Evolutionary conservation across 768 basidiomycete species (phyloP), one percentile per base, ranked within the genome.

Genomic region (Boletus reticuloceps): DNA sequence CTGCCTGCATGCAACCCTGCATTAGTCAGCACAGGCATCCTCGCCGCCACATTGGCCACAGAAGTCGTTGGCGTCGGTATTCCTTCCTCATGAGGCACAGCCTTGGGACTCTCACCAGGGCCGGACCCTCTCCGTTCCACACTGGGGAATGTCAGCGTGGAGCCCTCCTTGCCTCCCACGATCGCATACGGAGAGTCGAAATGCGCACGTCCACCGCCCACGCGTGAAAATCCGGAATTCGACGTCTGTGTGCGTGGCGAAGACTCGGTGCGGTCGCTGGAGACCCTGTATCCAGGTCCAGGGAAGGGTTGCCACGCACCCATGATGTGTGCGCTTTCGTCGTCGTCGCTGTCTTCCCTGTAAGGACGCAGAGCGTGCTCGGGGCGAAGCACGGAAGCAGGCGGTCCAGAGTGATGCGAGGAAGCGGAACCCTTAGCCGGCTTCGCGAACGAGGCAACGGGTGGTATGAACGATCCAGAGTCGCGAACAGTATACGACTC

Each of bases 261-360:
- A 40, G 59, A 64, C 50, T 67, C 68, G 14, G 62, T 19, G 27
- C 64, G 67, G 36, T 72, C 69, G 22, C 51, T 59, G 5, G 71
- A 65, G 1, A 17, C 45, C 22, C 64, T 53, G 36, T 63, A 41
- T 27, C 66, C 62, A 20, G 77, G 68, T 8, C 79, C 74, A 0
- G 82, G 82, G 75, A 83, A 89, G 29, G 86, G 83, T 60, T 88
- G 85, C 91, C 93, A 96, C n/a, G 95, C 91, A 40, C 86, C 88
- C 92, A 98, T 96, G 65, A 98, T 97, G 60, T 78, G 89, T 13
- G 91, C 88, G 17, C 77, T 79, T 51, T 75, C 79, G 59, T 90
- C 90, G 53, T 70, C 88, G 56, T 91, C 90, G 60, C 81, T 87
- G 41, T 91, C 88, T 64, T 91, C 88, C 59, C 78, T 79, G 67